Evolutionary conservation across 345 rosid species (phyloP).

Genomic region (Arabis alpina): DNA sequence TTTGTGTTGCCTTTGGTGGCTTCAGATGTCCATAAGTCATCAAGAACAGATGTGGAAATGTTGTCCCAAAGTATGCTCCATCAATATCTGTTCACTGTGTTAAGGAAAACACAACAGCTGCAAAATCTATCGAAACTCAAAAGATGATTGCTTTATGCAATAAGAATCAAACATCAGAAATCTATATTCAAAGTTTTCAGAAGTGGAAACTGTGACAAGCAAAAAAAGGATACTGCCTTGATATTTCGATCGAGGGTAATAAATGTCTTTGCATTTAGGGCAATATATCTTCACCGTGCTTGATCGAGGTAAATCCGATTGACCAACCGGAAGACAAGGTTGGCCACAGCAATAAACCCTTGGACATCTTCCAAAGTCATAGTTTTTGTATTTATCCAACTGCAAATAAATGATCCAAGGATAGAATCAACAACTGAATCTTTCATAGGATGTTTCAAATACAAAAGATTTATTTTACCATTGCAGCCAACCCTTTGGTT

Average conservation of each 20-base stretch:
- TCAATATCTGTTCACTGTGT: constrained; percentile 71
- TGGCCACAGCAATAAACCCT: constrained; percentile 97
- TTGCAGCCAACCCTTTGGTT: constrained; percentile 91
- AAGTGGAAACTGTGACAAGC: no score
- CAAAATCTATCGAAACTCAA: constrained; percentile 2
- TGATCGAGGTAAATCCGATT: constrained; percentile 82
- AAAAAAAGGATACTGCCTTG: constrained; percentile 93
- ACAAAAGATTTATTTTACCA: constrained; percentile 55
- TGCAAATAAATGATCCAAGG: constrained; percentile 38
- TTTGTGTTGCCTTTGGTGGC: constrained; percentile 78
- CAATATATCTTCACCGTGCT: constrained; percentile 93
- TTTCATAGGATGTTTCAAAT: constrained; percentile 10
- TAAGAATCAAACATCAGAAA: constrained; percentile 1
- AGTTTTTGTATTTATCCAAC: constrained; percentile 93
- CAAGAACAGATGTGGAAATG: constrained; percentile 87
- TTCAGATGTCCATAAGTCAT: constrained; percentile 90
- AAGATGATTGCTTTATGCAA: neutral
- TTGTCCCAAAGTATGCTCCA: constrained; percentile 94
- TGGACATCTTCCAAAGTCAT: constrained; percentile 97
- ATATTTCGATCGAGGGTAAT: constrained; percentile 90
- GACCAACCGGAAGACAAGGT: constrained; percentile 94
- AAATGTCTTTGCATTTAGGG: constrained; percentile 88
- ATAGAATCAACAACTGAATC: constrained; percentile 16
- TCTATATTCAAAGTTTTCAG: no score
- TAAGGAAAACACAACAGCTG: constrained; percentile 46